Conservation (phyloP, 148 eudicot species). For the Selenicereus undatus region DNA sequence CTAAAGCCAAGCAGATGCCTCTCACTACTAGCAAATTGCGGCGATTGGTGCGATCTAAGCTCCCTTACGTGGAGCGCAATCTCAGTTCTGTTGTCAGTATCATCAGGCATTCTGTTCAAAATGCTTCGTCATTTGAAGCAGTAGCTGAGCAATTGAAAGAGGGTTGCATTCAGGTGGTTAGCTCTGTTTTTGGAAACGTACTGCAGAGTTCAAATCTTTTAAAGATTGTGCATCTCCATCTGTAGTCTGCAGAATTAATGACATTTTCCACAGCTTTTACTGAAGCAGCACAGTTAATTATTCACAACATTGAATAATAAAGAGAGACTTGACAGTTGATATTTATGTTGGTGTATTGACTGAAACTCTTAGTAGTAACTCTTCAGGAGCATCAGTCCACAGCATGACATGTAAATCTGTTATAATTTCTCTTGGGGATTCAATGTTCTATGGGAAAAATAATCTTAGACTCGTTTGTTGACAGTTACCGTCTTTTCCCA, state of each 20-base stretch:
- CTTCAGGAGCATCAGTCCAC: neutral
- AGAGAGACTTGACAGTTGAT: neutral
- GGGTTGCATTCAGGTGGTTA: slow-evolving; percentile 48
- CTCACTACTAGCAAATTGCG: slow-evolving; percentile 62
- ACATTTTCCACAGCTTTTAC: neutral
- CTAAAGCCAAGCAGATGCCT: slow-evolving; percentile 98
- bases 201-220: neutral
- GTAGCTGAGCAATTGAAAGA: slow-evolving; percentile 62
- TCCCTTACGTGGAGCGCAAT: slow-evolving; percentile 81
- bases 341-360: neutral
- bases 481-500: neutral
- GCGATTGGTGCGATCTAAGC: slow-evolving; percentile 61
- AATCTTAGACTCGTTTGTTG: neutral
- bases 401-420: neutral
- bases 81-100: slow-evolving; percentile 72
- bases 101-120: slow-evolving; percentile 67
- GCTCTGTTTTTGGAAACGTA: slow-evolving; percentile 14
- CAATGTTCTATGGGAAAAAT: neutral
- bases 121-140: slow-evolving; percentile 73
- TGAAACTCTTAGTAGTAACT: neutral
- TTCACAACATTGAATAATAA: neutral
- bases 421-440: neutral
- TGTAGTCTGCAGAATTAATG: neutral
- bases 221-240: neutral
- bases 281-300: neutral